A percentile compares a stretch with the other conserved stretches of the same genome.
Conservation (phyloP, 2,329 filamentous ascomycete genomes). For the Scedosporium aurantiacum region DNA sequence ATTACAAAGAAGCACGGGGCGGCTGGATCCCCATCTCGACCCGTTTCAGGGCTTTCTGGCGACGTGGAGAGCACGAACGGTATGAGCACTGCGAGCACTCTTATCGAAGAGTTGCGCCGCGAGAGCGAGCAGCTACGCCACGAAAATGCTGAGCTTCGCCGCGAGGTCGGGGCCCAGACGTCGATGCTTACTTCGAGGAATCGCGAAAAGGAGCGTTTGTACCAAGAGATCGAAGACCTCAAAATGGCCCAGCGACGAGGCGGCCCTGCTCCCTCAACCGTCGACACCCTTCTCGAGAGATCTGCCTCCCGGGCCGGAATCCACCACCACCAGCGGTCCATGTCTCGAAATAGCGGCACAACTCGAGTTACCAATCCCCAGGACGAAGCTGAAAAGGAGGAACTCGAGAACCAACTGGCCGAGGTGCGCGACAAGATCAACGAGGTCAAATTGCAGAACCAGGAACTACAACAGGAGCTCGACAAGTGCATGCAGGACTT, state of each 20-base stretch:
- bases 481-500: slow-evolving; percentile 72
- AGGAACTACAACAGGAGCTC: slow-evolving; percentile 74
- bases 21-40: slow-evolving; percentile 35
- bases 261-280: slow-evolving; percentile 50
- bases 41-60: slow-evolving; percentile 37
- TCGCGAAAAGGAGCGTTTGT: slow-evolving; percentile 85
- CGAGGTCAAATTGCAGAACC: slow-evolving; percentile 76
- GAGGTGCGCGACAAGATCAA: slow-evolving; percentile 79
- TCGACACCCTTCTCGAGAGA: slow-evolving; percentile 89
- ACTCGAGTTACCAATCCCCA: slow-evolving; percentile 46
- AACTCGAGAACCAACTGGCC: slow-evolving; percentile 73
- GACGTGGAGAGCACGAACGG: slow-evolving; percentile 35
- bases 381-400: slow-evolving; percentile 73
- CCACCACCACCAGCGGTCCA: slow-evolving; percentile 54
- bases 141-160: slow-evolving; percentile 83
- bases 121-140: slow-evolving; percentile 70
- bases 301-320: slow-evolving; percentile 72
- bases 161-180: slow-evolving; percentile 88
- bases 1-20: slow-evolving; percentile 44
- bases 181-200: slow-evolving; percentile 96
- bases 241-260: slow-evolving; percentile 76
- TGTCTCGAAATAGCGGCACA: slow-evolving; percentile 61
- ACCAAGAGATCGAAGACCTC: slow-evolving; percentile 94
- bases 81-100: slow-evolving; percentile 49
- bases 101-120: slow-evolving; percentile 63